Base-by-base conservation (phyloP, 1,139 yeast genomes). In the Protomyces inouyei region DNA sequence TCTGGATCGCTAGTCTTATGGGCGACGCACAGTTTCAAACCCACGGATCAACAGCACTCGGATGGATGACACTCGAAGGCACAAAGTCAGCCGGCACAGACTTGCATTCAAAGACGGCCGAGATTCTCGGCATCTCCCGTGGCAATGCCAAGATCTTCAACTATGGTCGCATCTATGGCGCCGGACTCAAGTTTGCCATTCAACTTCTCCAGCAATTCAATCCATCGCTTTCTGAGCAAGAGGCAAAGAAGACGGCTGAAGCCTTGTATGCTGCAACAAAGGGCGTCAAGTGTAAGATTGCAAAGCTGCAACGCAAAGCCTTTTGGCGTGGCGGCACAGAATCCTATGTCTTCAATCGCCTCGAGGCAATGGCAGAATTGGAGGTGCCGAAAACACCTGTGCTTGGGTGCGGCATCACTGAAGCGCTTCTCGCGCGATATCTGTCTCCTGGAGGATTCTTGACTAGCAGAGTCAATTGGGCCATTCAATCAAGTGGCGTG, bases 1-100 rank as follows among this genome's bases (percentile, higher is more conserved):
- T 95, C 59, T 95, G 99, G 99, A 93, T 95, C 70, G 98, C 98
- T 0, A 88, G 97, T 35, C 78, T 95, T 48, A 85, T 93, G 57
- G 98, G 98, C 1, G 99, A 95, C 74, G 86, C 98, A 0, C 83
- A 86, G 65, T 89, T 93, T 74, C 84, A 86, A 60, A 78, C 88
- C 51, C 99, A 95, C 74, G 99, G 98, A 2, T 95, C 95, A 16
- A 90, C 98, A 0, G 96, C 98, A 0, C 81, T 95, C 64, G 98
- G 98, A 0, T 95, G 98, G 98, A 95, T 95, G 99, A 92, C 98
- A 1, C 79, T 95, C 64, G 99, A 95, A 78, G 99, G 99, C 18
- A 86, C 93, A 25, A 95, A 95, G 75, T 79, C 78, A 65, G 93
- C 88, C 66, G 95, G 92, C 10, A 95, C 98, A 0, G 99, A 95